Base-by-base conservation (phyloP, 257 asterid species). In the Asclepias syriaca region DNA sequence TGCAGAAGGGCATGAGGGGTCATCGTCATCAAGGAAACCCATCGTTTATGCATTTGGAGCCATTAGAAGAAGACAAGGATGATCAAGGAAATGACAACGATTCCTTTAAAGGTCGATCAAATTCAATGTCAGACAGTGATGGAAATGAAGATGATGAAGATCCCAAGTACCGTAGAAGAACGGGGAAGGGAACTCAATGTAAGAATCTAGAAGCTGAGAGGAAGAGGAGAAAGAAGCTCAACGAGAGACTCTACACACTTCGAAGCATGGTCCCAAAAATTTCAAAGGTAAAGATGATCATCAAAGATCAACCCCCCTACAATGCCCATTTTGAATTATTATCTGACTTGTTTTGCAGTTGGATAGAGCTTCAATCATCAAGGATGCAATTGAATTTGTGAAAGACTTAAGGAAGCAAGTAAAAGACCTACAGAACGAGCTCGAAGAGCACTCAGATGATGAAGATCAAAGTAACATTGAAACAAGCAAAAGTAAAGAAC, bases 331-430 rank as follows among this genome's bases (percentile, higher is more conserved):
- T 34, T 53, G 48, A 43, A 4, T 22, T n/a, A 4, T 22, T n/a
- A 24, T 49, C 37, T 27, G 66, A 68, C 13, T 50, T 68, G 22
- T 77, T 39, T 59, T 53, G 66, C 78, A 92, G 96, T 75, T 92
- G 83, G 98, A 92, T 54, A 90, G 96, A 82, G 98, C 98, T 68
- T 84, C 96, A 8, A 92, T 92, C 21, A 96, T 92, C 13, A 96
- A 96, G 75, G 98, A 90, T 68, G 98, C 96, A 3, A 90, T 90
- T 24, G 94, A 92, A 43, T 92, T 84, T 71, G 96, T 92, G 60
- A 90, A 81, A 77, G 96, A 90, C 81, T 73, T 92, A 79, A 79
- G 85, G 81, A 85, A 87, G 76, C 92, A 90, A 75, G 90, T 80
- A 0, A 73, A 84, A 68, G 96, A 87, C 59, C 87, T 92, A 0